Evolutionary conservation across 441 rosid species (phyloP).

Genomic region (Populus hybrid): DNA sequence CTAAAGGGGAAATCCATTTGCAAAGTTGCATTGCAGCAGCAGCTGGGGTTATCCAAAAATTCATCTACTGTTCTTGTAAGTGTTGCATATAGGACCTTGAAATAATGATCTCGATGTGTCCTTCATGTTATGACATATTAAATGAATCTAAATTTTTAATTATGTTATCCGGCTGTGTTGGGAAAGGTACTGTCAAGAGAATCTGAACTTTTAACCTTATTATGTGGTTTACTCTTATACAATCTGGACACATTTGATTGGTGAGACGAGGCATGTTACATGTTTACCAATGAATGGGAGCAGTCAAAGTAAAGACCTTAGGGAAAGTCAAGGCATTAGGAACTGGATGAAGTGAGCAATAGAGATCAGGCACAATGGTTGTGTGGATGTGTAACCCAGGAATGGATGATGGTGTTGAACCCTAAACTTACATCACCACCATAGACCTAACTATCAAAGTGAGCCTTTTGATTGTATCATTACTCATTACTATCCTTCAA

Average conservation of each 20-base stretch:
- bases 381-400: neutral
- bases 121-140: neutral
- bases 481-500: neutral
- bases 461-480: neutral
- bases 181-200: neutral
- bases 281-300: neutral
- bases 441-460: neutral
- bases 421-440: neutral
- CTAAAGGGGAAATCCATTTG: conserved; percentile 59
- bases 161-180: neutral
- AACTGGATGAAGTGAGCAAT: neutral
- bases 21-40: conserved; percentile 51
- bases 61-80: conserved; percentile 51
- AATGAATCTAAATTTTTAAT: neutral
- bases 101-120: neutral
- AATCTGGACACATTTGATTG: neutral
- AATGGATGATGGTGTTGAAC: neutral
- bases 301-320: neutral
- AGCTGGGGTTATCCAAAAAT: conserved; percentile 38
- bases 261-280: neutral
- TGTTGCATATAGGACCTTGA: conserved; percentile 15
- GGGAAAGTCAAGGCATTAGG: neutral
- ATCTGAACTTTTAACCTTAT: neutral
- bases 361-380: neutral
- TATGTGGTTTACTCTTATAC: neutral